Percentiles rank a stretch among this genome's conserved stretches.
Evolutionary conservation across 805 yeast species (phyloP).

Genomic region (Wickerhamiella dianesei): DNA sequence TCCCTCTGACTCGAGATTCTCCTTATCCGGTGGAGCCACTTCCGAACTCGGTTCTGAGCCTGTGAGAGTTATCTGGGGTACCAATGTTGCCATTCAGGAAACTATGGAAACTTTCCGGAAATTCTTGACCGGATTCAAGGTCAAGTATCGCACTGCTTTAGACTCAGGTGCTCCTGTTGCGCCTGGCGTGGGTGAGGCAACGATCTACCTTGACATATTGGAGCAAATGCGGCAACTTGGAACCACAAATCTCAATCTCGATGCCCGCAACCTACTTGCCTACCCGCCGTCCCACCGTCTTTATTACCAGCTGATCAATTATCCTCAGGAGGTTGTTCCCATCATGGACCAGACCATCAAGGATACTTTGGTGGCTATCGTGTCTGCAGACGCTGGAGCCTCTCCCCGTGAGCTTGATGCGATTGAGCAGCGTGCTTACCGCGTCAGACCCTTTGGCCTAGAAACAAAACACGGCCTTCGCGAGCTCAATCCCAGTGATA

Average conservation of each 20-base stretch:
- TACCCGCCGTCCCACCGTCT: constrained; percentile 64
- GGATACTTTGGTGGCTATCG: constrained; percentile 58
- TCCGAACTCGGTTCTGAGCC: constrained; percentile 42
- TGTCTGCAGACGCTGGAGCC: constrained; percentile 20
- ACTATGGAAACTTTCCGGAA: constrained; percentile 66
- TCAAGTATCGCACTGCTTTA: constrained; percentile 52
- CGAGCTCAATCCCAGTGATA: constrained; percentile 84
- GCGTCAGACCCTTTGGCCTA: constrained; percentile 80
- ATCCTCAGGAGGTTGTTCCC: constrained; percentile 94
- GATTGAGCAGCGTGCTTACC: constrained; percentile 69
- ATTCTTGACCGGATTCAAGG: constrained; percentile 72
- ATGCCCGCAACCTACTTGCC: constrained; percentile 64
- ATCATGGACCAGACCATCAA: constrained; percentile 94
- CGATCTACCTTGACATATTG: constrained; percentile 60
- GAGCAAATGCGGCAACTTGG: constrained; percentile 67
- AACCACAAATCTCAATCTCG: constrained; percentile 70
- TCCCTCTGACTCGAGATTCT: constrained; percentile 3
- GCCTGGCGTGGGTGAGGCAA: constrained; percentile 50
- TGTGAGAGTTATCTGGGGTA: constrained; percentile 93
- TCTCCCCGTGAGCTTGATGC: constrained; percentile 36
- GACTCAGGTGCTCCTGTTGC: constrained; percentile 29
- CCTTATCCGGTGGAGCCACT: background rate
- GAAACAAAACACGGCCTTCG: constrained; percentile 67
- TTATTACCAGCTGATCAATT: constrained; percentile 74
- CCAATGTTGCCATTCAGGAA: constrained; percentile 86